phyloP scores from a whole-genome alignment of 352 stramenopile genomes.

The Blastocystis sp. region DNA sequence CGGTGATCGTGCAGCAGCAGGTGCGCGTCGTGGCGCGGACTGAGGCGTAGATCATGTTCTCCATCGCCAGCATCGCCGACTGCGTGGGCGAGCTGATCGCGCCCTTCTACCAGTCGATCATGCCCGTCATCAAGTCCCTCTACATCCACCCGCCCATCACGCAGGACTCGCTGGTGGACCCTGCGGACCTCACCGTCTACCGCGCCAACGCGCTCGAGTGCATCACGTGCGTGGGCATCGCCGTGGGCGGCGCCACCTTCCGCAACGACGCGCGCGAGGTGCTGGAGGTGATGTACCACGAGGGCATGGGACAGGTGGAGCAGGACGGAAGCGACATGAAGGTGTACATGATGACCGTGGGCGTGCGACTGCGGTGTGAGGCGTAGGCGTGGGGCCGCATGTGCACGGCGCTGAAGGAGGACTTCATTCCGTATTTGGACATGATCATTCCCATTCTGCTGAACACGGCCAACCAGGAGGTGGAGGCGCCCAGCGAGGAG shows the following conservation, averaged over 20 bases:
- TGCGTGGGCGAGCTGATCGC: slow-evolving; percentile 40
- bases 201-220: slow-evolving; percentile 62
- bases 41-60: slow-evolving; percentile 42
- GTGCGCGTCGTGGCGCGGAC: background rate
- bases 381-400: slow-evolving; percentile 66
- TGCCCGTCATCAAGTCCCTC: slow-evolving; percentile 65
- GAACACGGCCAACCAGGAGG: slow-evolving; percentile 51
- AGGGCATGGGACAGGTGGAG: slow-evolving; percentile 68
- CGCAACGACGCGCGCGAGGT: slow-evolving; percentile 60
- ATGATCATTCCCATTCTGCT: slow-evolving; percentile 64
- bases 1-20: slow-evolving; percentile 57
- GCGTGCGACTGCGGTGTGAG: background rate
- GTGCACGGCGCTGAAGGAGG: slow-evolving; percentile 65
- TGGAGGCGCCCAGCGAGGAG: slow-evolving; percentile 25
- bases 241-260: slow-evolving; percentile 18
- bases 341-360: slow-evolving; percentile 61
- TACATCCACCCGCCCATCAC: slow-evolving; percentile 58
- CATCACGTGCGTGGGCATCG: slow-evolving; percentile 63
- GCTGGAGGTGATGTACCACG: slow-evolving; percentile 67
- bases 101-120: slow-evolving; percentile 50
- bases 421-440: slow-evolving; percentile 60
- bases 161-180: background rate
- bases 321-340: slow-evolving; percentile 64
- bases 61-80: slow-evolving; percentile 59
- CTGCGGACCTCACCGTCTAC: slow-evolving; percentile 42